Conservation (phyloP, 768 basidiomycete species). For the Boletus tomentosulus region DNA sequence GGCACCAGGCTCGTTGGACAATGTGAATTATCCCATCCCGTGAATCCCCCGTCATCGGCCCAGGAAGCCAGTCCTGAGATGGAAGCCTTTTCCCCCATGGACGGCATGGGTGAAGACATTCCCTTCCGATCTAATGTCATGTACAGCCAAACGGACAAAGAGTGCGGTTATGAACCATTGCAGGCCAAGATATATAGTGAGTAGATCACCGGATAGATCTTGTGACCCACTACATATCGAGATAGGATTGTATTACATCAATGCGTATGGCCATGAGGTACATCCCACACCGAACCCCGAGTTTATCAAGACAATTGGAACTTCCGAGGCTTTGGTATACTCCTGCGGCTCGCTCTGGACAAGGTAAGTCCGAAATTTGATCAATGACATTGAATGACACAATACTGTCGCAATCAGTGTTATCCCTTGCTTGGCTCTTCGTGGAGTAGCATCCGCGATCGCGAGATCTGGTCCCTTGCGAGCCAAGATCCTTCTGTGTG, state of each 20-base stretch:
- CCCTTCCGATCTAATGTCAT: conserved; percentile 55
- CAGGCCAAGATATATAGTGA: conserved; percentile 59
- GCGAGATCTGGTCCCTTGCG: conserved; percentile 66
- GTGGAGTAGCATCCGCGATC: conserved; percentile 74
- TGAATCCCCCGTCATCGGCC: conserved; percentile 32
- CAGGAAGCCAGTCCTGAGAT: conserved; percentile 27
- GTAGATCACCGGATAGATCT: conserved; percentile 30
- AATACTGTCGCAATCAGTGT: conserved; percentile 45
- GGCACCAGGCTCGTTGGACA: conserved; percentile 81
- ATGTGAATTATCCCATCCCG: conserved; percentile 90
- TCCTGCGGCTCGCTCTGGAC: conserved; percentile 96
- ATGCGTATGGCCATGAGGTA: conserved; percentile 89
- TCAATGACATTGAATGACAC: conserved; percentile 5
- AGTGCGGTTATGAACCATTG: conserved; percentile 48
- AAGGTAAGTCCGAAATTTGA: conserved; percentile 44
- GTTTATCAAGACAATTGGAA: conserved; percentile 58
- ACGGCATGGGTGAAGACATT: conserved; percentile 50
- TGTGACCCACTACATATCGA: conserved; percentile 7
- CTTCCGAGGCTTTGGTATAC: conserved; percentile 73
- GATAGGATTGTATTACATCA: conserved; percentile 81
- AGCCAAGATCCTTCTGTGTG: conserved; percentile 83
- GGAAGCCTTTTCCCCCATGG: conserved; percentile 44
- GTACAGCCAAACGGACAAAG: conserved; percentile 56
- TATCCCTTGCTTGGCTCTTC: conserved; percentile 86
- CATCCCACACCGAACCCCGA: conserved; percentile 84